Evolutionary conservation across 768 basidiomycete species (phyloP), one percentile per base, ranked within the genome.

Genomic region (Russula earlei): DNA sequence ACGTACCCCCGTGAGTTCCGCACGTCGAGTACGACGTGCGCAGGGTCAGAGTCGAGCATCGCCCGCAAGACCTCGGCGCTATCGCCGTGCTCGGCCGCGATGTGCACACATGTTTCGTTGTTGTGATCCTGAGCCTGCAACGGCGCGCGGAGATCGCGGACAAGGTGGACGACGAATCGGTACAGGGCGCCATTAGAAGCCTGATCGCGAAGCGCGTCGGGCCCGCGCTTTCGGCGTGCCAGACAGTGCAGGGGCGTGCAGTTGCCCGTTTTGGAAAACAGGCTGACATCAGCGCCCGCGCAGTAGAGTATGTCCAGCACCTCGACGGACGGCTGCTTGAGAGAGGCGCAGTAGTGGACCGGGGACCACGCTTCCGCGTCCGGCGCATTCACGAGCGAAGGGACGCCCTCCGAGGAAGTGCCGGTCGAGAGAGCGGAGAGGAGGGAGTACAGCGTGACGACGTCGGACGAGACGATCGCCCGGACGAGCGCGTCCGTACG

Each of bases 91-190:
- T 87, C 85, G 12, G 87, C 87, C 45, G 86, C 87, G 57, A 87
- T 72, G 71, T 90, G 87, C 47, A 90, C 74, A 72, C 85, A 87
- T 3, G 87, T 89, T 65, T 90, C 86, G 61, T 81, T 80, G 51
- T 83, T 69, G 59, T 71, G 77, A 67, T 89, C 85, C 44, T 74
- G 70, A 19, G 87, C 84, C 27, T 79, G 74, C 40, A 90, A 66
- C 0, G 87, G 86, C 6, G 84, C 82, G 29, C 78, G 80, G 29
- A 89, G 79, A 64, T 87, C 82, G 54, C 74, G 73, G 36, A 89
- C 75, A 54, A 89, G 77, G 67, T 89, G 86, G 60, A 78, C 67
- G 66, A 79, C 71, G 67, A 87, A 84, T 60, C 75, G 71, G 60
- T 79, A 79, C 52, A 74, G 49, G 62, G 69, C 25, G 38, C 56